Base-by-base conservation (phyloP, 441 rosid species). In the Adansonia grandidieri region DNA sequence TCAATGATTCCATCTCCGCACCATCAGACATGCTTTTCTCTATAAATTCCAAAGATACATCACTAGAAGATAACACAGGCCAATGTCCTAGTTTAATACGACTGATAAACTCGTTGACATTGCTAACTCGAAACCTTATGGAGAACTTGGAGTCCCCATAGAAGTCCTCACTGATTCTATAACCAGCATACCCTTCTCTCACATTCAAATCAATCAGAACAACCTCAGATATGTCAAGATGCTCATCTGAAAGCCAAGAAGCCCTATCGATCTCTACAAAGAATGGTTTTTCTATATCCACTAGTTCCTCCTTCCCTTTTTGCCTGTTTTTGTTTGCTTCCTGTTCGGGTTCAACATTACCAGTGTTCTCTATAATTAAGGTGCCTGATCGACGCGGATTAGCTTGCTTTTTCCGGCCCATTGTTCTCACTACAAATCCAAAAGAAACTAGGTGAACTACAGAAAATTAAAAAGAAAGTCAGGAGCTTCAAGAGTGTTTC, bases 331-430 rank as follows among this genome's bases (percentile, higher is more conserved):
- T 77, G 37, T 87, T 5, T 65, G 84, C 77, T 71, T 67, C 79
- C 63, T 80, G 83, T 50, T 78, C 58, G 63, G 82, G 64, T 75
- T 74, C 84, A 71, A 77, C 71, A 82, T 69, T 72, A 47, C 69
- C 85, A 71, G 68, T 83, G 76, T 71, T 77, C 66, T 83, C 83
- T 67, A 85, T 76, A 44, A 82, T 9, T 81, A 86, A 44, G 19
- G 86, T 91, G 64, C 87, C 90, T 0, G 99, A 94, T 73, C 97
- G 89, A 65, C 83, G 92, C 0, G 99, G 97, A 60, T 86, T 89
- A 67, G 91, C 76, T 81, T 93, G 98, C 87, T 96, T 96, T 88
- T 90, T 94, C 85, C 95, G 86, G 54, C 99, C 98, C 99, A 96
- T 96, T 73, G 40, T 58, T 73, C 76, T 42, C 79, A 78, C 92